Base-by-base conservation (phyloP, 176 grass and related monocot species). In the Stipa capillata region DNA sequence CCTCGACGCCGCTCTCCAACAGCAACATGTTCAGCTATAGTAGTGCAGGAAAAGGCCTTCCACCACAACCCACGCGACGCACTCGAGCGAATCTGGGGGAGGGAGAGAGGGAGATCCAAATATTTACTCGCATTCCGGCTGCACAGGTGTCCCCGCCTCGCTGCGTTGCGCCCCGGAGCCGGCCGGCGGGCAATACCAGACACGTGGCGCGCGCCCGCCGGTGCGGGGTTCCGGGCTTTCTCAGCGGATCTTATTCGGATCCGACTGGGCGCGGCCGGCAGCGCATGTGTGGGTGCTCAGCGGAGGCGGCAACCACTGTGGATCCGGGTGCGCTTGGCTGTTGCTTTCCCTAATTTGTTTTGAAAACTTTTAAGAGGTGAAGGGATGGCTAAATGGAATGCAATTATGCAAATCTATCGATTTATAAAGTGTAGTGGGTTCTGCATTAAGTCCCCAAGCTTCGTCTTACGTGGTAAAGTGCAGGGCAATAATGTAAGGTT, bases 141-240 rank as follows among this genome's bases (percentile, higher is more conserved):
- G 20, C 42, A 32, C 67, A 31, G 21, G 65, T 67, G 37, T 28
- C 39, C 33, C 27, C 12, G 1, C 18, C 52, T 37, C 27, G 64
- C 54, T 57, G 54, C 24, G 4, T 12, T 25, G 42, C 31, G 27
- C 2, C 32, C 50, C 50, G 12, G 52, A 29, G 71, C 29, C 47
- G 49, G 60, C 34, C 85, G 53, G 34, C n/a, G n/a, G n/a, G n/a
- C n/a, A n/a, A n/a, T n/a, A n/a, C 45, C 17, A 44, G 54, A 79
- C 80, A 57, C 86, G 80, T 84, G 86, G 75, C 86, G 68, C 69
- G 50, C 37, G n/a, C 56, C 41, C 16, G n/a, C 53, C 4, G 23
- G 5, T 27, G 33, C 51, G 44, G 65, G 65, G 48, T 18, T 12
- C 64, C 27, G 68, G 54, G 32, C 66, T 27, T 23, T 48, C 20